Evolutionary conservation across 1,284 basidiomycete species (phyloP), one percentile per base, ranked within the genome.

Genomic region (Crepidotus sp.): DNA sequence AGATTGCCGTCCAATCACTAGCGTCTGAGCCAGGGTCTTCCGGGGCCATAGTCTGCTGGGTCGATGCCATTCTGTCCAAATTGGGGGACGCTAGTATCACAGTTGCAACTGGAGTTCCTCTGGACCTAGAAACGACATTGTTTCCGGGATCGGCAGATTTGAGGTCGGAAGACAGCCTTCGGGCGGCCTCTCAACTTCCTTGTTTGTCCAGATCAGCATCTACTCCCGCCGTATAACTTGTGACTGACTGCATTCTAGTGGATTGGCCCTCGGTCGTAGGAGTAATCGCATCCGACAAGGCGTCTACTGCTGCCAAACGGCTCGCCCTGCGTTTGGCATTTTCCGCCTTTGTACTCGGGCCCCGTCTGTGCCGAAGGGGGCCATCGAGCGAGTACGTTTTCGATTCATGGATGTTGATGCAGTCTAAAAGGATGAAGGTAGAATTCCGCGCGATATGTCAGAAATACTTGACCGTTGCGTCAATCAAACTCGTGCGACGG

Each of bases 111-210:
- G 66, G 66, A 3, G 52, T 61, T 18, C 50, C 54, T 17, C 38
- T 40, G 15, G 42, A 54, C 25, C 35, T 7, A 34, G 48, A 4
- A 45, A 53, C 49, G 3, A 38, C 46, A n/a, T 44, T 58, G 26
- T 55, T 64, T 6, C 49, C 60, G 13, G 59, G 56, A 38, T 55
- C 80, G 44, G 55, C 53, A 42, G 57, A 50, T 22, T 69, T 73
- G 37, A 65, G 64, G 43, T 67, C 73, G 26, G 68, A 74, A 14
- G 71, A 76, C 45, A 61, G 59, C 41, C 55, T 83, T 22, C 67
- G 67, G 31, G 79, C 79, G 33, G 75, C 77, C 2, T 62, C 71
- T 14, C 82, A 85, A 52, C 59, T 87, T 13, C 83, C 84, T 45
- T 68, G 84, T 81, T 58, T 49, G 61, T 54, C 3, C 22, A 13